Evolutionary conservation across 2,329 filamentous ascomycete species (phyloP).

Genomic region (Endoconidiophora laricicola): DNA sequence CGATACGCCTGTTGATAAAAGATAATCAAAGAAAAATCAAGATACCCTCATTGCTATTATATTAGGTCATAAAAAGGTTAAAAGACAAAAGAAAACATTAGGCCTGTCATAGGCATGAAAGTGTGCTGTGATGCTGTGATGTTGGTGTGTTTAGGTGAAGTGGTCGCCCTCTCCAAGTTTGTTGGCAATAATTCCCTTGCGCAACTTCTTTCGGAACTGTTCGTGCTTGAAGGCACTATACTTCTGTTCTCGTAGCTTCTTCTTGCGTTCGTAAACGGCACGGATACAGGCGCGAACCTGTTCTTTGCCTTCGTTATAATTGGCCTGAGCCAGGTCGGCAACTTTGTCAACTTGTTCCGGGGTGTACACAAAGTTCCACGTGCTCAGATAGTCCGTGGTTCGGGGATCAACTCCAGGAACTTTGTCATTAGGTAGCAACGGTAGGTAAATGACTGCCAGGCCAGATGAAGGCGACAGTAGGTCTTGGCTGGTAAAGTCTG

Average conservation of each 20-base stretch:
- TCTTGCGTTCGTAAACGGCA: constrained; percentile 89
- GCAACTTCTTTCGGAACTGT: constrained; percentile 29
- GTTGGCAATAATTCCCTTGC: constrained; percentile 34
- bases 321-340: constrained; percentile 64
- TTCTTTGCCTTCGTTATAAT: constrained; percentile 69
- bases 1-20: background rate
- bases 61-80: too few species aligned
- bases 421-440: constrained; percentile 67
- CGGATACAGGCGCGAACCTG: constrained; percentile 62
- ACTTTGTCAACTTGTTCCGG: constrained; percentile 78
- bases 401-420: constrained; percentile 71
- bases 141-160: constrained; percentile 29
- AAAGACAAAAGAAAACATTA: background rate
- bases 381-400: constrained; percentile 71
- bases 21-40: background rate
- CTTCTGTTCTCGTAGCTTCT: constrained; percentile 41
- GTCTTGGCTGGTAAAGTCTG: constrained; percentile 49
- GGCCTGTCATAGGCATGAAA: background rate
- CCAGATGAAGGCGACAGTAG: constrained; percentile 54
- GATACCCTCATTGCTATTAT: background rate
- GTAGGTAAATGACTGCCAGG: constrained; percentile 79
- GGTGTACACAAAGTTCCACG: constrained; percentile 97
- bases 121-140: background rate
- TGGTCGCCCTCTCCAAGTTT: constrained; percentile 45
- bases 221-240: constrained; percentile 26